Conservation (phyloP, 768 basidiomycete genomes). For the Lentinula aciculospora region DNA sequence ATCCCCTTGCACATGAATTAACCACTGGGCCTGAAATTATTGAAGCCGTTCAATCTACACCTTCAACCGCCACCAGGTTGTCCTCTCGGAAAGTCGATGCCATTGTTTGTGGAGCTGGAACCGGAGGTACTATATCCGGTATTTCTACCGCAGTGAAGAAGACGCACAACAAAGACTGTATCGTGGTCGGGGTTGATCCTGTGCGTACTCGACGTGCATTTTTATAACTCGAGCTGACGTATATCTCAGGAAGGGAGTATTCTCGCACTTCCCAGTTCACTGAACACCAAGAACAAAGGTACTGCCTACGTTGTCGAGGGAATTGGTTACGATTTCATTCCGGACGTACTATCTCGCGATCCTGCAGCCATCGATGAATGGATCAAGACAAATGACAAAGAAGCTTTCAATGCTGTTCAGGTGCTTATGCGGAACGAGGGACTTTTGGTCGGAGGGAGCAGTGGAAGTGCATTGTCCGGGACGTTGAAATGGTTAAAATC, state of each 20-base stretch:
- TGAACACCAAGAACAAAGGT: constrained; percentile 52
- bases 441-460: constrained; percentile 89
- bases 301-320: constrained; percentile 80
- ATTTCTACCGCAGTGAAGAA: constrained; percentile 76
- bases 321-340: constrained; percentile 95
- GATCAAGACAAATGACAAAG: constrained; percentile 83
- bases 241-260: constrained; percentile 75
- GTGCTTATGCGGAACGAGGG: constrained; percentile 80
- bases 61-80: constrained; percentile 47
- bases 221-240: constrained; percentile 6
- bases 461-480: constrained; percentile 80
- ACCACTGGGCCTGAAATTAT: constrained; percentile 93
- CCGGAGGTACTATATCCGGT: constrained; percentile 94
- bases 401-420: constrained; percentile 72
- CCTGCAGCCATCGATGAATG: constrained; percentile 59
- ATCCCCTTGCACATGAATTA: constrained; percentile 86
- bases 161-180: constrained; percentile 63
- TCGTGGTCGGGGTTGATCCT: constrained; percentile 88
- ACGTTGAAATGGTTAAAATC: constrained; percentile 74
- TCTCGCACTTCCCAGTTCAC: constrained; percentile 62
- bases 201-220: constrained; percentile 36
- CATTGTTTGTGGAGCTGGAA: constrained; percentile 84
- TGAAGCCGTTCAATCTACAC: constrained; percentile 63
- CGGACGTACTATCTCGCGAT: constrained; percentile 74
- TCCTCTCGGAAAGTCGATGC: constrained; percentile 78